These are phyloP conservation scores for Auricularia cornea DNA, from an alignment of 768 basidiomycete genomes.

Conservation along the genomic window DNA sequence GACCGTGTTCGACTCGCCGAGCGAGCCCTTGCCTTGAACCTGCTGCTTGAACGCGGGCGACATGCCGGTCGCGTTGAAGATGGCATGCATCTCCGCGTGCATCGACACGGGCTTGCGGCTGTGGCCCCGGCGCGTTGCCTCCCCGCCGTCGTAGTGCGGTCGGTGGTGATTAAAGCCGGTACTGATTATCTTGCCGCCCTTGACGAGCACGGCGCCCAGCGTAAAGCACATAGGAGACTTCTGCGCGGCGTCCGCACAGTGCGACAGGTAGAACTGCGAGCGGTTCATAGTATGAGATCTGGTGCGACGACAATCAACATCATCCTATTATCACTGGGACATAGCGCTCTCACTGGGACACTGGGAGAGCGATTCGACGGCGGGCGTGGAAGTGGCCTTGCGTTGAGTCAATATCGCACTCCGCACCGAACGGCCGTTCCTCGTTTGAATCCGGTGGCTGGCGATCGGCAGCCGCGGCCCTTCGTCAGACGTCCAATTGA, in stretches of 20 bases:
- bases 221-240: constrained; percentile 45
- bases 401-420: neutral
- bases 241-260: constrained; percentile 39
- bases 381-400: neutral
- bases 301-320: neutral
- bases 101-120: constrained; percentile 36
- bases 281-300: constrained; percentile 31
- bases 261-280: constrained; percentile 42
- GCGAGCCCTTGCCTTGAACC: constrained; percentile 30
- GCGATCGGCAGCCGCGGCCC: neutral
- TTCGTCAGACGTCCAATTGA: too few species aligned
- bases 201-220: constrained; percentile 44
- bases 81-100: constrained; percentile 57
- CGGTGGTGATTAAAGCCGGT: constrained; percentile 47
- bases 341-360: neutral
- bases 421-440: neutral
- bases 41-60: constrained; percentile 46
- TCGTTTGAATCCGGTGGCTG: neutral
- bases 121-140: constrained; percentile 22
- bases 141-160: constrained; percentile 43
- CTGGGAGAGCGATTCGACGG: neutral
- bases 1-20: constrained; percentile 3
- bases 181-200: constrained; percentile 48
- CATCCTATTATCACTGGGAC: neutral
- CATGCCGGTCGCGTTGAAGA: constrained; percentile 42